Evolutionary conservation across 371 early-diverging fungal species (phyloP).

Genomic region (Mucor indicus): DNA sequence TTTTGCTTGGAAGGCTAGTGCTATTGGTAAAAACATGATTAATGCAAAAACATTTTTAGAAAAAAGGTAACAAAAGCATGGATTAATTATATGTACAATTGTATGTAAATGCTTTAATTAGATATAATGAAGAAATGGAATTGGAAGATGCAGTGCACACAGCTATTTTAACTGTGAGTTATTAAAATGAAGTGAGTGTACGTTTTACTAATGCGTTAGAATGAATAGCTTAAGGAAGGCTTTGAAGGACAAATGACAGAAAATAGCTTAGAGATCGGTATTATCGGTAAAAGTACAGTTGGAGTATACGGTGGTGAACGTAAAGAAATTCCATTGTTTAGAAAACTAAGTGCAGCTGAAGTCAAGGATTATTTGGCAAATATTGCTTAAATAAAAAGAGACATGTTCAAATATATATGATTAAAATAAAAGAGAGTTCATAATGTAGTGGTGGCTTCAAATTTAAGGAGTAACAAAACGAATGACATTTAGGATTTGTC

Average conservation of each 20-base stretch:
- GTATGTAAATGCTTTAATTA: conserved; percentile 12
- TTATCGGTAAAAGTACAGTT: conserved; percentile 68
- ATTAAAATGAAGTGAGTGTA: background rate
- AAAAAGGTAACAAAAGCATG: conserved; percentile 67
- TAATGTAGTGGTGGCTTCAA: too few species aligned
- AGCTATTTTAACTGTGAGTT: conserved; percentile 83
- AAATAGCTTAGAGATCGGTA: conserved; percentile 91
- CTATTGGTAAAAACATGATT: conserved; percentile 98
- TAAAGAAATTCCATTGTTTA: conserved; percentile 66
- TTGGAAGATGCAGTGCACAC: conserved; percentile 98
- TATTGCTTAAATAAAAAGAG: conserved; percentile 69
- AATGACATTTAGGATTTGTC: too few species aligned
- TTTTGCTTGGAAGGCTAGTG: conserved; percentile 98
- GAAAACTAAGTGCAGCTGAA: conserved; percentile 73
- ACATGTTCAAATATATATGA: too few species aligned
- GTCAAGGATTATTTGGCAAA: conserved; percentile 96
- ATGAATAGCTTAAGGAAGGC: conserved; percentile 86
- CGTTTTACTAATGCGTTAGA: background rate
- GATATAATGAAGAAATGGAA: conserved; percentile 89
- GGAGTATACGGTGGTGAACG: conserved; percentile 58
- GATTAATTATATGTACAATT: background rate
- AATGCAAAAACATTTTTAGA: conserved; percentile 98
- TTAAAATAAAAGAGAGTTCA: too few species aligned
- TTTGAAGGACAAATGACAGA: conserved; percentile 97
- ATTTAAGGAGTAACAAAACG: too few species aligned